Base-by-base conservation (phyloP, 169 alveolate genomes). In the Plasmodium knowlesi region DNA sequence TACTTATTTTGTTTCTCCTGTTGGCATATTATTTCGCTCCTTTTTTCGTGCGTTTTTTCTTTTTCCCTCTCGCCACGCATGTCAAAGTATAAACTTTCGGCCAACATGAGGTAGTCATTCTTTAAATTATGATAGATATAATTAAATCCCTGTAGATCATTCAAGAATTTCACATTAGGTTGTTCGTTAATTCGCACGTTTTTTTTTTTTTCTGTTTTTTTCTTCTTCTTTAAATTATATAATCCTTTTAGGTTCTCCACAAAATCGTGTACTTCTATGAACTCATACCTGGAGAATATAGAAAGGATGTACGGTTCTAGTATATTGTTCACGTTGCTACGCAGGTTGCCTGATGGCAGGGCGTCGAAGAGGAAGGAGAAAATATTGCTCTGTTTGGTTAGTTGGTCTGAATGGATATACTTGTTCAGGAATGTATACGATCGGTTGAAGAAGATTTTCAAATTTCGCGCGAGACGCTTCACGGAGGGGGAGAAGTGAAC, bases 301-400 rank as follows among this genome's bases (percentile, higher is more conserved):
- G 81, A 14, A 61, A 61, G 73, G 22, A 89, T 57, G 6, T 81
- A 41, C 2, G 90, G 90, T 50, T 78, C 94, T 46, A 89, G 53
- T 3, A 41, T 57, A 50, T 57, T 53, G 19, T 28, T 89, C 19
- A 89, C 54, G 54, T 71, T 37, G 43, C 50, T 79, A 39, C 39
- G 72, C 5, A 70, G 34, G 34, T 41, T 89, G n/a, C 19, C 30
- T 14, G 91, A 41, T 61, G 94, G 94, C 16, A 89, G 76, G 5
- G 94, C 94, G 53, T 89, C 94, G 28, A 89, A 89, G 46, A 89
- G 39, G 39, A 89, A 89, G 1, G 89, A 81, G 80, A 89, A 89
- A 14, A 89, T 89, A 12, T 89, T 89, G 72, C 94, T 89, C 16
- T 89, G 94, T 5, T 79, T 89, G 43, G 22, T 22, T 39, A 89